Evolutionary conservation across 352 stramenopile genomes (phyloP).

Genomic region (Pythium insidiosum): DNA sequence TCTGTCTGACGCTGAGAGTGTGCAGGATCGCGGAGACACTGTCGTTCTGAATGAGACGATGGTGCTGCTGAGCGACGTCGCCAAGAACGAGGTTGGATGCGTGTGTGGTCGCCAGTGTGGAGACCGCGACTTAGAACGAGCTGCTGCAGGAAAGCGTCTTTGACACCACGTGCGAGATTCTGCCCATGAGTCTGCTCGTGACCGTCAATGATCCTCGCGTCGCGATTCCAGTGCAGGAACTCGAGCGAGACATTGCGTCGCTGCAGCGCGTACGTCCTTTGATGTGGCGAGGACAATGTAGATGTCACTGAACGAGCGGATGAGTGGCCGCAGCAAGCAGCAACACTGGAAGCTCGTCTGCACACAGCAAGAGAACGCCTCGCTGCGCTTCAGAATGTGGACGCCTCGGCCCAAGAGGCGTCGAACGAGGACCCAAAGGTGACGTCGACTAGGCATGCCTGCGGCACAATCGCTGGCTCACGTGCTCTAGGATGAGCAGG

Average conservation of each 20-base stretch:
- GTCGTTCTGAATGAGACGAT: constrained; percentile 1
- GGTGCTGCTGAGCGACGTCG: constrained; percentile 8
- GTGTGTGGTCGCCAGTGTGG: too few relatives aligned
- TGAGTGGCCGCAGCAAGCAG: constrained; percentile 7
- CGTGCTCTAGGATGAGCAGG: too few relatives aligned
- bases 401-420: neutral
- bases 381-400: constrained; percentile 4
- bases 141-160: constrained; percentile 18
- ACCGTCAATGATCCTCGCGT: constrained; percentile 21
- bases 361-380: constrained; percentile 7
- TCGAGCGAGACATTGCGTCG: constrained; percentile 15
- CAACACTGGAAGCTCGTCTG: constrained; percentile 7
- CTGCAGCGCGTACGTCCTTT: constrained; percentile 2
- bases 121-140: too few relatives aligned
- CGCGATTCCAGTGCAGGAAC: constrained; percentile 1
- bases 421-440: constrained; percentile 12
- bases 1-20: too few relatives aligned
- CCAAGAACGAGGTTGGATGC: constrained; percentile 4
- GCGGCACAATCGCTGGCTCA: too few relatives aligned
- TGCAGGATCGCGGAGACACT: constrained; percentile 7
- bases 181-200: constrained; percentile 29
- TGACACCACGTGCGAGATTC: constrained; percentile 25
- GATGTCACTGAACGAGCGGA: neutral
- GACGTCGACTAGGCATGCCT: too few relatives aligned
- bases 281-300: neutral